Conservation (phyloP, 495 filamentous ascomycete species). For the Paragyromitra xinjiangensis region DNA sequence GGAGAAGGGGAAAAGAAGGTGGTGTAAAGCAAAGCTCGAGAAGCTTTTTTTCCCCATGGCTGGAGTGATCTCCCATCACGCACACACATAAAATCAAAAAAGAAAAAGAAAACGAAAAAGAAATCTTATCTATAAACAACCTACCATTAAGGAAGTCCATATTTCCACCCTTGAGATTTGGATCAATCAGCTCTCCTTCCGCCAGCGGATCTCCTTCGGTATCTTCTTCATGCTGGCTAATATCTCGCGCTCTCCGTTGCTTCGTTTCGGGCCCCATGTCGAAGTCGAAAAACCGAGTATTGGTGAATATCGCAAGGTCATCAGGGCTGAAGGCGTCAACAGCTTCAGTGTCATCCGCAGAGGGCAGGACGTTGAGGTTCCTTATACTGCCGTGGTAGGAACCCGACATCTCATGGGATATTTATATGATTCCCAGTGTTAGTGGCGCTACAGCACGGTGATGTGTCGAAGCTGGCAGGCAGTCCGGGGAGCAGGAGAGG, state of each 20-base stretch:
- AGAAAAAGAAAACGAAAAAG: constrained; percentile 4
- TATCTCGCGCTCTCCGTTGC: neutral
- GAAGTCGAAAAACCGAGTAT: constrained; percentile 92
- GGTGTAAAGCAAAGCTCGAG: constrained; percentile 1
- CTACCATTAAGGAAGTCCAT: constrained; percentile 54
- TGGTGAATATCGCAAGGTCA: constrained; percentile 89
- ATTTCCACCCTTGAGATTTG: constrained; percentile 41
- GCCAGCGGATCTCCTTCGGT: constrained; percentile 26
- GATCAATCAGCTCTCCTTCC: constrained; percentile 47
- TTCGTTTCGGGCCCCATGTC: constrained; percentile 64
- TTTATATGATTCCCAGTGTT: neutral
- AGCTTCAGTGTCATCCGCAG: constrained; percentile 69
- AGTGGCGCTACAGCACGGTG: constrained; percentile 11
- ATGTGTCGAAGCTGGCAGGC: neutral
- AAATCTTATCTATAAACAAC: constrained; percentile 15
- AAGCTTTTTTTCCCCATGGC: constrained; percentile 2
- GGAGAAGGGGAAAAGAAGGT: neutral
- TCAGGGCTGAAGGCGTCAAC: constrained; percentile 72
- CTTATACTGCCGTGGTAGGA: constrained; percentile 76
- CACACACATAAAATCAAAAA: neutral
- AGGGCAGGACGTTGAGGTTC: constrained; percentile 79
- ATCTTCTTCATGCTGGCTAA: constrained; percentile 28
- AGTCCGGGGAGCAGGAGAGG: constrained; percentile 3
- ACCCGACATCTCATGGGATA: constrained; percentile 65
- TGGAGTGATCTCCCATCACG: constrained; percentile 16